phyloP scores from a whole-genome alignment of 1,284 basidiomycete species.

The Pascua guehoae region DNA sequence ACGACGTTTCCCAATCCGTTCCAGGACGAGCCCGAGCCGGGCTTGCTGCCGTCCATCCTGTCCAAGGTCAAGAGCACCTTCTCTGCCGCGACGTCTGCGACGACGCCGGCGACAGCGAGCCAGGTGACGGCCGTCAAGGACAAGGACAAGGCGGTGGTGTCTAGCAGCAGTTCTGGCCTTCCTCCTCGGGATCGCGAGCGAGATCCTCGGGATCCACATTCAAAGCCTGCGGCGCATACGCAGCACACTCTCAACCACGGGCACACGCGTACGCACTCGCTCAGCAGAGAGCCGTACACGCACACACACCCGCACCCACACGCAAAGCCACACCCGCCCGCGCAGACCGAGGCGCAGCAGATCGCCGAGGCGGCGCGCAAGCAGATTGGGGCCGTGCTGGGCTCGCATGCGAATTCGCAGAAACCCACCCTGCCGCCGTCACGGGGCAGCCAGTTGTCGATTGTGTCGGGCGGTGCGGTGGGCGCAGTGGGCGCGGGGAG shows the following conservation, averaged over 20 bases:
- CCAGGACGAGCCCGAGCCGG: conserved; percentile 47
- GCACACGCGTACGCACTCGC: no score
- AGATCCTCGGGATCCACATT: no score
- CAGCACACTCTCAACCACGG: no score
- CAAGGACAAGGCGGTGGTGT: conserved; percentile 1
- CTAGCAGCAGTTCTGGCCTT: neutral
- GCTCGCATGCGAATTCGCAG: neutral
- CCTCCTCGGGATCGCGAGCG: neutral
- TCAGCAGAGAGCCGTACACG: no score
- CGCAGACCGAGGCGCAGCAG: conserved; percentile 41
- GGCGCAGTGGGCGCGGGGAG: no score
- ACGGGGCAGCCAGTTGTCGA: conserved; percentile 1
- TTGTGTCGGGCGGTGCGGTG: neutral
- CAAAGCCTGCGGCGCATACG: no score
- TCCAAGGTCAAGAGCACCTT: conserved; percentile 49
- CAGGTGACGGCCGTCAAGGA: neutral
- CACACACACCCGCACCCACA: no score
- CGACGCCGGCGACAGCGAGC: neutral
- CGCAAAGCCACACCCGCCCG: neutral
- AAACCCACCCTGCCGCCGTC: neutral
- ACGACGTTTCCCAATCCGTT: conserved; percentile 49
- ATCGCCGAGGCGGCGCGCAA: conserved; percentile 37
- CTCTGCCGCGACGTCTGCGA: conserved; percentile 15
- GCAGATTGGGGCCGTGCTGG: conserved; percentile 6
- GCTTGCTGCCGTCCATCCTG: conserved; percentile 43